Conservation (phyloP, 352 stramenopile species). For the Aphanomyces invadans region DNA sequence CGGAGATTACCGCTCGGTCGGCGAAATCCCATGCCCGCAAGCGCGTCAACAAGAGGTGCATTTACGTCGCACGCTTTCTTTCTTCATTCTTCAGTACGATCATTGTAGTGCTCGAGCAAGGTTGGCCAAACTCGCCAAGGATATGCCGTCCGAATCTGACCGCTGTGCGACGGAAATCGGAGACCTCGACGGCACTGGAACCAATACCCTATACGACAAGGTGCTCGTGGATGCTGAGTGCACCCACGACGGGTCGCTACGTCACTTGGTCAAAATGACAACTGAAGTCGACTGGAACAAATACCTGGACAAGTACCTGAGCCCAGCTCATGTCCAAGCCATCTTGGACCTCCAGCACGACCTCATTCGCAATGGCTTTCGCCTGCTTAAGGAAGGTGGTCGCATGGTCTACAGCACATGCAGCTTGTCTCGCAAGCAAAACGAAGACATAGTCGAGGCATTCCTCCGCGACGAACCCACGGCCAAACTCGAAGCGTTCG, state of each 20-base stretch:
- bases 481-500: conserved; percentile 37
- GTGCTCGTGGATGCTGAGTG: conserved; percentile 95
- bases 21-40: conserved; percentile 58
- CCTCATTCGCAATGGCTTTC: conserved; percentile 81
- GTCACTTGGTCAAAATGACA: conserved; percentile 71
- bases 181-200: too few species aligned
- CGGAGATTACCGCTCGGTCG: conserved; percentile 47
- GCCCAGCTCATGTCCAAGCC: conserved; percentile 38
- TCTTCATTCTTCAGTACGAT: conserved; percentile 7
- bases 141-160: too few species aligned
- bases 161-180: too few species aligned
- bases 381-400: conserved; percentile 76
- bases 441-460: conserved; percentile 85
- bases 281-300: conserved; percentile 61
- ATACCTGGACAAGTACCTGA: conserved; percentile 69
- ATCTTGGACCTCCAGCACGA: conserved; percentile 54
- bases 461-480: conserved; percentile 54
- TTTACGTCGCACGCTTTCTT: too few species aligned
- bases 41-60: conserved; percentile 84
- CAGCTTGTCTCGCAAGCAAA: conserved; percentile 88
- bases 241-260: conserved; percentile 90
- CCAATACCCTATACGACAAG: conserved; percentile 85
- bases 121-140: conserved; percentile 40
- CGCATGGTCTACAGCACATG: conserved; percentile 94
- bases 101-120: conserved; percentile 39